Conservation (phyloP, 192 early-diverging fungal genomes). For the Backusella liffmaniae region DNA sequence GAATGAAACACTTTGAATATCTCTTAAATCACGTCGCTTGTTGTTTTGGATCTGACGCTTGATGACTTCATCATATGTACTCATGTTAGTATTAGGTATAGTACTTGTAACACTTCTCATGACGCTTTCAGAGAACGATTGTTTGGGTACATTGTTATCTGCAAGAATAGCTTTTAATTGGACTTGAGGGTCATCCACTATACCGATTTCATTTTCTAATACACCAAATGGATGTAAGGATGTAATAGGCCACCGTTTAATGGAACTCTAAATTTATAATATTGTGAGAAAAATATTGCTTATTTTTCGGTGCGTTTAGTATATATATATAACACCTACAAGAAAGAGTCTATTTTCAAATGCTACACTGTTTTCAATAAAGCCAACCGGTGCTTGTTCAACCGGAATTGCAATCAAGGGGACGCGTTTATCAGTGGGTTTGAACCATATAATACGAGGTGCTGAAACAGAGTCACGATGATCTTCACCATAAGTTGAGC, state of each 20-base stretch:
- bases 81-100: neutral
- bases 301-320: neutral
- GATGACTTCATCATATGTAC: neutral
- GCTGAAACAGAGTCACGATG: constrained; percentile 47
- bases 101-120: constrained; percentile 62
- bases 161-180: constrained; percentile 79
- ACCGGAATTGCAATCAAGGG: constrained; percentile 71
- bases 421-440: constrained; percentile 75
- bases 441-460: constrained; percentile 70
- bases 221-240: constrained; percentile 72
- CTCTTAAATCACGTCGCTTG: constrained; percentile 53
- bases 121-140: constrained; percentile 67
- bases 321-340: constrained; percentile 21
- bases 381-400: constrained; percentile 62
- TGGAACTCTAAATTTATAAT: constrained; percentile 47
- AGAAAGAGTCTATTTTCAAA: constrained; percentile 57
- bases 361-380: constrained; percentile 56
- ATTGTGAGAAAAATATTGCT: neutral
- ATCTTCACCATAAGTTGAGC: neutral
- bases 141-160: constrained; percentile 71
- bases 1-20: constrained; percentile 73
- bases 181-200: constrained; percentile 74
- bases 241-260: constrained; percentile 66
- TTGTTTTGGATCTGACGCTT: constrained; percentile 72
- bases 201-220: constrained; percentile 66